Evolutionary conservation across 176 grass and related monocot species (phyloP).

Genomic region (Paspalum notatum): DNA sequence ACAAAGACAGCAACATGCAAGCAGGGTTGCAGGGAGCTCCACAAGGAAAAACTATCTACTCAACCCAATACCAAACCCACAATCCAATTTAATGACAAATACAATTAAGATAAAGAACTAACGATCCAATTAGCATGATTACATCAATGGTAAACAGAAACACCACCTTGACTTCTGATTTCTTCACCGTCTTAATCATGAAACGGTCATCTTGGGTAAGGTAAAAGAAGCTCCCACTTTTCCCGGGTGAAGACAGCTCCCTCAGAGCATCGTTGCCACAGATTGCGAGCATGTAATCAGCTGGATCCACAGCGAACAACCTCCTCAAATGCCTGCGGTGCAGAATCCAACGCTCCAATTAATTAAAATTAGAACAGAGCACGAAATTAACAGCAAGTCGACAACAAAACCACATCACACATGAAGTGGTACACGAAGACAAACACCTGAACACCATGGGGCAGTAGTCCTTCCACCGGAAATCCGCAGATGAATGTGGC

Average conservation of each 20-base stretch:
- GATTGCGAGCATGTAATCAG: slow-evolving; percentile 86
- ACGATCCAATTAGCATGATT: neutral
- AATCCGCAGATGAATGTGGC: slow-evolving; percentile 70
- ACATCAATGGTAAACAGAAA: slow-evolving; percentile 7
- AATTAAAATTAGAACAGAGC: slow-evolving; percentile 38
- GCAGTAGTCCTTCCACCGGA: slow-evolving; percentile 93
- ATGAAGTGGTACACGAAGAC: neutral
- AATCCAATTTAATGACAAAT: neutral
- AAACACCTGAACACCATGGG: slow-evolving; percentile 80
- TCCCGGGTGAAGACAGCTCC: slow-evolving; percentile 84
- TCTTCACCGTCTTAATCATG: slow-evolving; percentile 92
- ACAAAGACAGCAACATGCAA: neutral
- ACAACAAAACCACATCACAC: neutral
- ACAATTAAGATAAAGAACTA: neutral
- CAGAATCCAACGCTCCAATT: slow-evolving; percentile 17
- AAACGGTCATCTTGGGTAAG: slow-evolving; percentile 79
- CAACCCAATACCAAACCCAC: neutral
- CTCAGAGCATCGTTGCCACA: slow-evolving; percentile 81
- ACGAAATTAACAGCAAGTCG: neutral
- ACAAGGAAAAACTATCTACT: too few relatives aligned
- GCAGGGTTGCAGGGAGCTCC: neutral
- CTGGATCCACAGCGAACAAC: slow-evolving; percentile 72
- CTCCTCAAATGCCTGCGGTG: slow-evolving; percentile 78
- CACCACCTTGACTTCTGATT: slow-evolving; percentile 88
- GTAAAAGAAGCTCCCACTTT: slow-evolving; percentile 93